phyloP scores from a whole-genome alignment of 192 early-diverging fungal genomes.

The Coemansia aciculifera region DNA sequence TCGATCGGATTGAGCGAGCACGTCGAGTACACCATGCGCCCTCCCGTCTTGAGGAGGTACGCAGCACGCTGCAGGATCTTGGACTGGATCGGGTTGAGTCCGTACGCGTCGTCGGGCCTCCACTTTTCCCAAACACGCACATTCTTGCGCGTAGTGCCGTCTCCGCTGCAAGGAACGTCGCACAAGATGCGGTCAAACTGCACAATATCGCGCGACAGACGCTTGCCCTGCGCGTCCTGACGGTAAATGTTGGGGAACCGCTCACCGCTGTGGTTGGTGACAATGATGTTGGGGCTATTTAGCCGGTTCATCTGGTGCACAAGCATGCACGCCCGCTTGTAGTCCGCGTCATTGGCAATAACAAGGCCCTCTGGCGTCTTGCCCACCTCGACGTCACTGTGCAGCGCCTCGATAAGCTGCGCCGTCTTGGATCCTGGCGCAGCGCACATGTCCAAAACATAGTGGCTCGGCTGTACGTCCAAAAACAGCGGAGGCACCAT shows the following conservation, averaged over 20 bases:
- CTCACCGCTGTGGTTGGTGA: constrained; percentile 95
- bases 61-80: constrained; percentile 86
- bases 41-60: constrained; percentile 86
- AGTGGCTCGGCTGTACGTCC: constrained; percentile 85
- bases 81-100: constrained; percentile 82
- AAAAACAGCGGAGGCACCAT: constrained; percentile 97
- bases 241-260: constrained; percentile 73
- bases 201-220: constrained; percentile 49
- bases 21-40: constrained; percentile 95
- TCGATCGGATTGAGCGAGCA: constrained; percentile 98
- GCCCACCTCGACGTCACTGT: constrained; percentile 60
- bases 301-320: constrained; percentile 95
- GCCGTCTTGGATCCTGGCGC: constrained; percentile 98
- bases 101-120: constrained; percentile 71
- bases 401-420: constrained; percentile 82
- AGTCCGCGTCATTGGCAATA: constrained; percentile 96
- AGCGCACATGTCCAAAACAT: constrained; percentile 94
- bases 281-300: constrained; percentile 87
- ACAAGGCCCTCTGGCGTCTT: constrained; percentile 74
- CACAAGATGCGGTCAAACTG: constrained; percentile 96
- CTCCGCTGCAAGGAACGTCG: constrained; percentile 98
- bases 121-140: constrained; percentile 88
- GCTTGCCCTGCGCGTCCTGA: constrained; percentile 9
- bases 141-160: constrained; percentile 98
- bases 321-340: constrained; percentile 87